These are phyloP conservation scores for Russula brevipes DNA, from an alignment of 768 basidiomycete species.

Conservation along the genomic window DNA sequence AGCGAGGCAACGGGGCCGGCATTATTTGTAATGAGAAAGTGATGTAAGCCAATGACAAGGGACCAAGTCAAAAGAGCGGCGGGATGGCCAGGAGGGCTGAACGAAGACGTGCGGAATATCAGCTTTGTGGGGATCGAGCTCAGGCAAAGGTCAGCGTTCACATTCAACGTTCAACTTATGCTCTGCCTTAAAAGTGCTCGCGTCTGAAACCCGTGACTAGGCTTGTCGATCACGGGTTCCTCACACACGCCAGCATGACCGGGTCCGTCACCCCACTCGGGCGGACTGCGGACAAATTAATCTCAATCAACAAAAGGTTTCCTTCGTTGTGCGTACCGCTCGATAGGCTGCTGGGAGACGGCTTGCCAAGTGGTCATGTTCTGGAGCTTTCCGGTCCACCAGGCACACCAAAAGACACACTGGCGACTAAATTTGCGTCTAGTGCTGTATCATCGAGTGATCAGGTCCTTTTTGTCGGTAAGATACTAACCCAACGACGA, in stretches of 20 bases:
- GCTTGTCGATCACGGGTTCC: slow-evolving; percentile 4
- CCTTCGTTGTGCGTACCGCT: slow-evolving; percentile 45
- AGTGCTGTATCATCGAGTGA: slow-evolving; percentile 45
- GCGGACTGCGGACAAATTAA: slow-evolving; percentile 51
- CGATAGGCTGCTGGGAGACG: slow-evolving; percentile 58
- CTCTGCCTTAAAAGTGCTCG: background rate
- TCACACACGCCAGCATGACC: background rate
- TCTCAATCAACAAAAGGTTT: slow-evolving; percentile 32
- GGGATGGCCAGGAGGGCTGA: background rate
- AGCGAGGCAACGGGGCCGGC: slow-evolving; percentile 6
- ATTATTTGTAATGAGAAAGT: background rate
- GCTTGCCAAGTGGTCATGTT: slow-evolving; percentile 54
- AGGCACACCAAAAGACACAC: slow-evolving; percentile 56
- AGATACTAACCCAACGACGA: slow-evolving; percentile 20
- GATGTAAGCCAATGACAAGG: background rate
- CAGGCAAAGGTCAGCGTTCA: background rate
- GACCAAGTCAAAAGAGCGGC: background rate
- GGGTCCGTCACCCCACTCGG: slow-evolving; percentile 32
- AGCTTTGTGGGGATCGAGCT: background rate
- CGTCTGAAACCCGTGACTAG: slow-evolving; percentile 15
- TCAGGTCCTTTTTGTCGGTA: slow-evolving; percentile 64
- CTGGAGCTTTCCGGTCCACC: slow-evolving; percentile 76
- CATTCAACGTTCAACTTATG: background rate
- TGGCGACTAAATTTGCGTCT: slow-evolving; percentile 47
- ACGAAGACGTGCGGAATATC: background rate